These are phyloP conservation scores for Purpureocillium lavendulum DNA, from an alignment of 2,329 filamentous ascomycete species.

Conservation along the genomic window DNA sequence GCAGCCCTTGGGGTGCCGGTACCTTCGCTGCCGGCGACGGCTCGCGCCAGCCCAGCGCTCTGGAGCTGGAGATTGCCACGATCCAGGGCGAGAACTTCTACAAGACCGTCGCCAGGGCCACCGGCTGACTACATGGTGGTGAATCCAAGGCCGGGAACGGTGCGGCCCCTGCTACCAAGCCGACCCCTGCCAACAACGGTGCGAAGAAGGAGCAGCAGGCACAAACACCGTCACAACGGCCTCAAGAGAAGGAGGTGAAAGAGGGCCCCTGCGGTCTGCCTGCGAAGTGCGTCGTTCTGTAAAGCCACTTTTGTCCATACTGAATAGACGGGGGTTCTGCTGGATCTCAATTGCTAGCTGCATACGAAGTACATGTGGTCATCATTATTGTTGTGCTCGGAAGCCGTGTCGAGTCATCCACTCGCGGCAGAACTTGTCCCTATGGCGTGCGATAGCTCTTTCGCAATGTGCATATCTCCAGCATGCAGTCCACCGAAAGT, in stretches of 20 bases:
- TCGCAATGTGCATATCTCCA: constrained; percentile 17
- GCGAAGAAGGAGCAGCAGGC: constrained; percentile 7
- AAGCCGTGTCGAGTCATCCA: too few species aligned
- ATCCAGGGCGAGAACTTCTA: constrained; percentile 85
- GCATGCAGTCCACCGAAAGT: constrained; percentile 19
- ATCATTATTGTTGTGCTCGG: neutral
- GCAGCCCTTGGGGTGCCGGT: constrained; percentile 86
- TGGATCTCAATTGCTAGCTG: too few species aligned
- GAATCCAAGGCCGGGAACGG: constrained; percentile 11
- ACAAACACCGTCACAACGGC: constrained; percentile 9
- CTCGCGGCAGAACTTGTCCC: too few species aligned
- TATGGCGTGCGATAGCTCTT: too few species aligned
- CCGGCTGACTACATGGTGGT: constrained; percentile 70
- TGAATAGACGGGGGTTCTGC: neutral
- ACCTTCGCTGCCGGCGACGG: constrained; percentile 77
- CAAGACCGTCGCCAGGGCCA: constrained; percentile 61
- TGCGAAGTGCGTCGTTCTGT: constrained; percentile 63
- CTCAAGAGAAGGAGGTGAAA: constrained; percentile 36
- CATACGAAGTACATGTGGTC: constrained; percentile 10
- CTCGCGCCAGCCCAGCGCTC: constrained; percentile 66
- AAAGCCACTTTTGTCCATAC: constrained; percentile 12
- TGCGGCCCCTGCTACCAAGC: too few species aligned
- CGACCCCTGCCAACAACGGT: constrained; percentile 4
- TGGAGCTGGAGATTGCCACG: constrained; percentile 72
- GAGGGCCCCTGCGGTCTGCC: constrained; percentile 73